Base-by-base conservation (phyloP, 2,329 filamentous ascomycete species). In the Fusarium denticulatum region DNA sequence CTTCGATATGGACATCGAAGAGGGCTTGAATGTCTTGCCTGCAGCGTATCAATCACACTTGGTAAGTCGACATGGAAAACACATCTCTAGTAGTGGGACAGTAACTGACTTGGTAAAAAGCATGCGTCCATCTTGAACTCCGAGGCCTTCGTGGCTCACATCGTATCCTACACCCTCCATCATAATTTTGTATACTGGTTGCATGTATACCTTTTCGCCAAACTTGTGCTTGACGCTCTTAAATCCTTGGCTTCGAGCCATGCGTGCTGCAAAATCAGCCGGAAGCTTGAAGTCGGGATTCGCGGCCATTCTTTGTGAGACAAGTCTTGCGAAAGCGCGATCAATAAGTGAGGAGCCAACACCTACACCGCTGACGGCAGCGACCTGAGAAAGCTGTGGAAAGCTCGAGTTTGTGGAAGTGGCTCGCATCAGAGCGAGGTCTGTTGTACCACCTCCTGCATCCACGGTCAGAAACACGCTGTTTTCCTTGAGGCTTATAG, bases 281-380 rank as follows among this genome's bases (percentile, higher is more conserved):
- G 84, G 83, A 4, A 86, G 78, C 15, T 76, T 72, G 5, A 83
- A 73, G 7, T 85, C 82, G 0, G 84, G 81, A 49, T 76, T 82
- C 20, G 75, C 76, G 15, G 77, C 76, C 8, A 86, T 71, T 18
- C 85, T 79, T 47, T 79, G 76, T 13, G 80, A 78, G 6, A 86
- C 82, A 22, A 86, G 76, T 6, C 77, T 78, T 14, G 82, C 70
- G 65, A 86, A 86, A 1, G 82, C 80, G 22, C 80, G 79, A 64
- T 86, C 85, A 56, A 87, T 86, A n/a, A 86, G 77, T 0, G 84
- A 83, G 0, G 84, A 82, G 0, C 85, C 85, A 30, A 86, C 84
- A 0, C 85, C 84, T 10, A 86, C 80, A n/a, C 85, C 85, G 22
- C 82, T 82, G 14, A 87, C 85, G 12, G 80, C 78, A 1, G 80